Evolutionary conservation across 2,329 filamentous ascomycete genomes (phyloP).

Genomic region (Epicoccum nigrum): DNA sequence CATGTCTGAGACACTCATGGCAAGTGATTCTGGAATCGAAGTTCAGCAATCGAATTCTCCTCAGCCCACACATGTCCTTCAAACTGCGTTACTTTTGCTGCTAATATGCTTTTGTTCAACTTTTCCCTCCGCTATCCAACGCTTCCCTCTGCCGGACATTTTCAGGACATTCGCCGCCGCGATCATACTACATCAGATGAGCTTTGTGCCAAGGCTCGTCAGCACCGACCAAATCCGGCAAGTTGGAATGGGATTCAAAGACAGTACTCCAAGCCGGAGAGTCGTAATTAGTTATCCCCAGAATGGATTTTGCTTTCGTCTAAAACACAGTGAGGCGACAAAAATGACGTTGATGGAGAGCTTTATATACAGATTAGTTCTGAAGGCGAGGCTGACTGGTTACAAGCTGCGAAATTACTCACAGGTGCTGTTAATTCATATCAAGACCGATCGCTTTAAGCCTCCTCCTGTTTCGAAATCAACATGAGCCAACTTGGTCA

Average conservation of each 20-base stretch:
- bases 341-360: neutral
- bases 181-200: neutral
- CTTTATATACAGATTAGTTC: conserved; percentile 2
- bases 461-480: neutral
- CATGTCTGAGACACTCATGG: neutral
- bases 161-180: neutral
- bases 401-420: neutral
- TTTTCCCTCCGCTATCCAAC: too few relatives aligned
- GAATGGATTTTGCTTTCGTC: conserved; percentile 1
- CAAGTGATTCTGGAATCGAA: neutral
- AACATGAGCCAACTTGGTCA: conserved; percentile 30
- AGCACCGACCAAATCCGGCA: conserved; percentile 5
- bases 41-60: neutral
- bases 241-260: conserved; percentile 8
- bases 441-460: neutral
- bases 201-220: neutral
- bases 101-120: too few relatives aligned
- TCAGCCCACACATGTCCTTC: too few relatives aligned
- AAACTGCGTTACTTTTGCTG: too few relatives aligned
- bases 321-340: conserved; percentile 5
- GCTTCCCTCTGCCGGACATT: too few relatives aligned
- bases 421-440: neutral
- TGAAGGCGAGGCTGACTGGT: neutral
- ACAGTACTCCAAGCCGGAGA: conserved; percentile 16
- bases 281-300: conserved; percentile 1